Conservation (phyloP, 495 filamentous ascomycete species). For the Penicillium mononematosum region DNA sequence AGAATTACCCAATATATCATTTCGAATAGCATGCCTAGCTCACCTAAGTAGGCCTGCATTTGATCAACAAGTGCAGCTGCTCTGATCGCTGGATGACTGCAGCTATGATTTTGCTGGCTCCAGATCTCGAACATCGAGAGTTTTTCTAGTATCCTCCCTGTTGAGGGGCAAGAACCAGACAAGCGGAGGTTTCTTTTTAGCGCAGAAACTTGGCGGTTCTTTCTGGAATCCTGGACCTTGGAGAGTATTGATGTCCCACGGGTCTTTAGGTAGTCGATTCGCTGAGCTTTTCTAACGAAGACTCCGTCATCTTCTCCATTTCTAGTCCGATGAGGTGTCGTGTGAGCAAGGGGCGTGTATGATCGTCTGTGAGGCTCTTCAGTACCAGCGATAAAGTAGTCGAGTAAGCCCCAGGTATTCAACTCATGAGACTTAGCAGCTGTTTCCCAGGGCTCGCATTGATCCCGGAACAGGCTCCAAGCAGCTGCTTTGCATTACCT, state of each 20-base stretch:
- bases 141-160: not conserved
- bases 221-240: conserved; percentile 27
- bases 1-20: not conserved
- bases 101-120: not conserved
- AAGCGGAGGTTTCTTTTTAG: not conserved
- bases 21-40: conserved; percentile 4
- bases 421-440: conserved; percentile 28
- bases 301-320: conserved; percentile 33
- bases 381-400: conserved; percentile 34
- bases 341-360: conserved; percentile 33
- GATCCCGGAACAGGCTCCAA: conserved; percentile 44
- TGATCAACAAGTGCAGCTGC: conserved; percentile 31
- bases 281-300: conserved; percentile 40
- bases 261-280: conserved; percentile 48
- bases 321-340: conserved; percentile 23
- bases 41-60: conserved; percentile 40
- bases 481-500: conserved; percentile 46
- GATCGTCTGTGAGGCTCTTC: conserved; percentile 27
- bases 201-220: conserved; percentile 19
- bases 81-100: conserved; percentile 15
- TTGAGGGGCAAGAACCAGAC: not conserved
- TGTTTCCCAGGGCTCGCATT: conserved; percentile 39
- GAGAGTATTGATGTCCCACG: conserved; percentile 39
- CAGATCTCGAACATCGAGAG: not conserved
- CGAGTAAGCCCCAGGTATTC: conserved; percentile 23